A percentile compares a stretch with the other conserved stretches of the same genome.
These are phyloP conservation scores for Claviceps digitariae DNA, from an alignment of 2,329 filamentous ascomycete species.

Conservation along the genomic window DNA sequence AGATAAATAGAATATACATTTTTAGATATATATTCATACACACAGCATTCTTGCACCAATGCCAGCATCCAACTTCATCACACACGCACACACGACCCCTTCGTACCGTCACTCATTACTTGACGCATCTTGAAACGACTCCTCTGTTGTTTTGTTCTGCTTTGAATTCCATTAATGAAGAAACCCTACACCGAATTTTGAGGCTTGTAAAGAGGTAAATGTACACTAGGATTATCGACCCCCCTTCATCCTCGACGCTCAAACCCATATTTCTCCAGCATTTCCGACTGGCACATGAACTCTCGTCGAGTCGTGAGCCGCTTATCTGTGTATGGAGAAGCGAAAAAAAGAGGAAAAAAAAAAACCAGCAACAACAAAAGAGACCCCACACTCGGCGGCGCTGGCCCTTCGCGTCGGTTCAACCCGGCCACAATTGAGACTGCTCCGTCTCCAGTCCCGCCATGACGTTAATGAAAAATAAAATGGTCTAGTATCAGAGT, in stretches of 20 bases:
- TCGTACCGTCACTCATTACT: too few relatives aligned
- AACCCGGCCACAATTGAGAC: neutral
- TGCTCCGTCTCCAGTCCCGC: neutral
- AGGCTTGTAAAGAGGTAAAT: constrained; percentile 22
- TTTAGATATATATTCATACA: too few relatives aligned
- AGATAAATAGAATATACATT: too few relatives aligned
- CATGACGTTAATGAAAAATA: neutral
- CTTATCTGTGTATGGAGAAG: neutral
- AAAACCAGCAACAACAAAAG: neutral
- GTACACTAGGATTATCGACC: constrained; percentile 21
- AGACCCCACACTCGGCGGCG: neutral
- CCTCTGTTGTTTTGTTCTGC: neutral
- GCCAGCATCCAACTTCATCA: too few relatives aligned
- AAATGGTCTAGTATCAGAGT: neutral
- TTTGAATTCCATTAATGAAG: constrained; percentile 9
- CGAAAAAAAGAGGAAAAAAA: neutral
- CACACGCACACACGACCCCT: too few relatives aligned
- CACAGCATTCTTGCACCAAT: too few relatives aligned
- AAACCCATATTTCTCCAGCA: neutral
- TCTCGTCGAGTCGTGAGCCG: neutral
- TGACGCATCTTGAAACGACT: neutral
- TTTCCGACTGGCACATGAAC: neutral
- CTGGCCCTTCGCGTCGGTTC: neutral
- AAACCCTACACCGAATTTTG: constrained; percentile 17
- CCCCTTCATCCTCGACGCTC: neutral